These are phyloP conservation scores for Papiliotrema terrestris DNA, from an alignment of 1,284 basidiomycete species.

Conservation along the genomic window DNA sequence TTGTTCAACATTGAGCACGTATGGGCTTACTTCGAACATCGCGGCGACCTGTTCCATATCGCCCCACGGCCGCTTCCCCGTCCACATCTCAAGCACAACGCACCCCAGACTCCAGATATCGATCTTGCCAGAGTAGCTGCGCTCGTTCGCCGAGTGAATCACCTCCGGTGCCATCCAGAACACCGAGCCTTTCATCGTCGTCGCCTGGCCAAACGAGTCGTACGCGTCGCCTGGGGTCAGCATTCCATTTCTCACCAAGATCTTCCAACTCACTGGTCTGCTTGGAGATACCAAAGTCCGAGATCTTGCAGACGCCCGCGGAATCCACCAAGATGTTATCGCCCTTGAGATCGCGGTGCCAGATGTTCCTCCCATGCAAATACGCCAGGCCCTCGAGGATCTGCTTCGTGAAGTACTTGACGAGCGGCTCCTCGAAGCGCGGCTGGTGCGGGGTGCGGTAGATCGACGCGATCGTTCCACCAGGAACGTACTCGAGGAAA, in stretches of 20 bases:
- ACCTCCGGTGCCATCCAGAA: conserved; percentile 99
- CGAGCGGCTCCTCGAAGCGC: conserved; percentile 70
- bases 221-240: conserved; percentile 61
- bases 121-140: conserved; percentile 90
- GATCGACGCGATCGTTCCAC: conserved; percentile 91
- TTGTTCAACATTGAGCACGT: neutral
- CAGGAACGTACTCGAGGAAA: conserved; percentile 97
- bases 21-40: conserved; percentile 81
- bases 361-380: conserved; percentile 83
- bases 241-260: neutral
- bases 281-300: conserved; percentile 90
- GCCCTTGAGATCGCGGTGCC: conserved; percentile 95
- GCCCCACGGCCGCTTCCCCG: conserved; percentile 88
- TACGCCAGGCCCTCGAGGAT: conserved; percentile 91
- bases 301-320: conserved; percentile 92
- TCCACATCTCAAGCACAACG: conserved; percentile 97
- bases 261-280: conserved; percentile 53
- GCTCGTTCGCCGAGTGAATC: conserved; percentile 58
- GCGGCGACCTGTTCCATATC: conserved; percentile 85
- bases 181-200: conserved; percentile 92
- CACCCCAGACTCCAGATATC: conserved; percentile 99
- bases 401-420: conserved; percentile 88
- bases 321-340: conserved; percentile 97
- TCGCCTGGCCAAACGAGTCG: conserved; percentile 66
- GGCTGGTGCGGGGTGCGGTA: conserved; percentile 82